Evolutionary conservation across 1,284 basidiomycete genomes (phyloP).

Genomic region (Irpex rosettiformis): DNA sequence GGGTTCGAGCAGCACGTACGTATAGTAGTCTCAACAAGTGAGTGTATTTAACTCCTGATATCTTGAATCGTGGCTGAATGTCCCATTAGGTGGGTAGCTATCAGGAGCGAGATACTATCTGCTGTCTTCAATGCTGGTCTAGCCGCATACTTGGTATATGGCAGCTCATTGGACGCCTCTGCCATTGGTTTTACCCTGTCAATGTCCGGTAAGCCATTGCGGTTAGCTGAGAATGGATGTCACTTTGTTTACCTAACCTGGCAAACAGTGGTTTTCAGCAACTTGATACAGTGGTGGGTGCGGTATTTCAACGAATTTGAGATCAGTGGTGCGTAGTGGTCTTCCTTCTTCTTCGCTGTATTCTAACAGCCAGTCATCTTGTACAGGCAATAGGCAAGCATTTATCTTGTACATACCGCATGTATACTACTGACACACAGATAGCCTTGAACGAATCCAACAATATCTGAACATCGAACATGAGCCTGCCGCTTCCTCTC

Average conservation of each 20-base stretch:
- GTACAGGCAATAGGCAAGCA: conserved; percentile 5
- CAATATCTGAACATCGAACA: conserved; percentile 73
- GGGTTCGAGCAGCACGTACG: conserved; percentile 38
- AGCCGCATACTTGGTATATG: conserved; percentile 52
- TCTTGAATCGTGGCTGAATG: background rate
- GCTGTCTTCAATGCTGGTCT: conserved; percentile 50
- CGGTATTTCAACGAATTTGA: conserved; percentile 53
- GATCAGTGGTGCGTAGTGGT: conserved; percentile 39
- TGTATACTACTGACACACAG: conserved; percentile 29
- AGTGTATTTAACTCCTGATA: no score
- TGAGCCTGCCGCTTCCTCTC: conserved; percentile 49
- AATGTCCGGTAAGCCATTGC: conserved; percentile 42
- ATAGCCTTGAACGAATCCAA: conserved; percentile 75
- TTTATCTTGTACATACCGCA: conserved; percentile 22
- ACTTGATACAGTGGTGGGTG: conserved; percentile 50
- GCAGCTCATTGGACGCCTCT: conserved; percentile 36
- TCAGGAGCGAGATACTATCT: conserved; percentile 43
- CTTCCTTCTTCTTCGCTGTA: conserved; percentile 30
- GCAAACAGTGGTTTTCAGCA: conserved; percentile 41
- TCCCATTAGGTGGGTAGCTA: conserved; percentile 11
- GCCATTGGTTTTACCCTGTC: conserved; percentile 49
- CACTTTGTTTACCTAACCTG: no score
- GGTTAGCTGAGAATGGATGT: no score
- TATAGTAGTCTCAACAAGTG: conserved; percentile 52
- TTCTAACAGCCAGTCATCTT: conserved; percentile 1